These are phyloP conservation scores for Sungouiozyma intestinalis DNA, from an alignment of 805 yeast species.

Conservation along the genomic window DNA sequence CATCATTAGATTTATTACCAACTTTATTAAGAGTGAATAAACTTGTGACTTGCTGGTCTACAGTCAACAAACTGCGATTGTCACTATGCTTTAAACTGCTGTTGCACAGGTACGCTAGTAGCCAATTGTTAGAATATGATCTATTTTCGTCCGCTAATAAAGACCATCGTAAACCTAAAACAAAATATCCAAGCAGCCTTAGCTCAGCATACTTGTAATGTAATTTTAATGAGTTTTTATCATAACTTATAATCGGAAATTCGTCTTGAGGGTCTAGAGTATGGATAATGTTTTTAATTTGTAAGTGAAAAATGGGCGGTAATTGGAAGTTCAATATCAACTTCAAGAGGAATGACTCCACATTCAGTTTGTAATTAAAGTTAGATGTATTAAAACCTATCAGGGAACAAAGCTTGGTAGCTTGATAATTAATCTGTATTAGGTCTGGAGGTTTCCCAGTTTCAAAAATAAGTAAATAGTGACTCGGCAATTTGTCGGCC, in stretches of 20 bases:
- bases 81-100: background rate
- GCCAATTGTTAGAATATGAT: conserved; percentile 10
- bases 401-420: conserved; percentile 8
- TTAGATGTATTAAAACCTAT: conserved; percentile 5
- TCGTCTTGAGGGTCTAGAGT: conserved; percentile 3
- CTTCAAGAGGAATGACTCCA: conserved; percentile 16
- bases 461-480: conserved; percentile 30
- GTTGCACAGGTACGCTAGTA: conserved; percentile 1
- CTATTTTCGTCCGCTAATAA: conserved; percentile 11
- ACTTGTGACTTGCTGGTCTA: conserved; percentile 4
- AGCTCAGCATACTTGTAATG: conserved; percentile 15
- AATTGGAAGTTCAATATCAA: conserved; percentile 11
- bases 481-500: conserved; percentile 31
- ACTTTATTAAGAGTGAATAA: conserved; percentile 1
- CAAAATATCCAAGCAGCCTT: conserved; percentile 14
- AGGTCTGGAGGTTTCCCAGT: conserved; percentile 33
- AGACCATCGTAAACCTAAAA: conserved; percentile 15
- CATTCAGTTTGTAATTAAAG: conserved; percentile 8
- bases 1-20: conserved; percentile 1
- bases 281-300: conserved; percentile 6
- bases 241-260: background rate
- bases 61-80: conserved; percentile 2
- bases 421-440: conserved; percentile 29
- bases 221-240: conserved; percentile 6
- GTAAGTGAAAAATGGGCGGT: conserved; percentile 21